Evolutionary conservation across 768 basidiomycete genomes (phyloP).

Genomic region (Tephrocybe sp.): DNA sequence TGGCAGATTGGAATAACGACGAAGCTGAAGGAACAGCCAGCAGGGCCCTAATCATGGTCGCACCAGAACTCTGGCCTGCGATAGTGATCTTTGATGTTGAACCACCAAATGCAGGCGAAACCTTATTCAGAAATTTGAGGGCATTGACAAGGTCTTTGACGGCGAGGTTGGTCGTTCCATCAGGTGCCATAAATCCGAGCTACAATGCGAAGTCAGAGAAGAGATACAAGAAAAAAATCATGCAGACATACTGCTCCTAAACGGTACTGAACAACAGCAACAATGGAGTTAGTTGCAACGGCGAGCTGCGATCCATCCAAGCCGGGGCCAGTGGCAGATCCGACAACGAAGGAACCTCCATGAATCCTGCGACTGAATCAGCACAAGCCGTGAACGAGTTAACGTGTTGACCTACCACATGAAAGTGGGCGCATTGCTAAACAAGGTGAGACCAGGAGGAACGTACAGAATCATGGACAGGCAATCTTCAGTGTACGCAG

Average conservation of each 20-base stretch:
- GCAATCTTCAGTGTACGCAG: constrained; percentile 74
- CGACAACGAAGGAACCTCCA: constrained; percentile 77
- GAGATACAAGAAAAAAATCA: not conserved
- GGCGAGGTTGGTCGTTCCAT: constrained; percentile 69
- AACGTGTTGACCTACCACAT: constrained; percentile 50
- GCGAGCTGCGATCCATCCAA: constrained; percentile 81
- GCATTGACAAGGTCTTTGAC: constrained; percentile 69
- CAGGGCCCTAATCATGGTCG: constrained; percentile 73
- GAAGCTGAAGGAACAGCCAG: constrained; percentile 72
- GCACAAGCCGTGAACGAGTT: not conserved
- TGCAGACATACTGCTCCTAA: constrained; percentile 75
- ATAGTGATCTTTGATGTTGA: constrained; percentile 63
- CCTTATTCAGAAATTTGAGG: constrained; percentile 57
- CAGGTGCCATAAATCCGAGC: constrained; percentile 78
- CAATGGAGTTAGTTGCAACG: constrained; percentile 67
- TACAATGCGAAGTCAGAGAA: constrained; percentile 24
- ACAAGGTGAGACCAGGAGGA: constrained; percentile 40
- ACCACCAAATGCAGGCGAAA: constrained; percentile 69
- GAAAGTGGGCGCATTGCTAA: constrained; percentile 47
- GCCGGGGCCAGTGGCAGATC: constrained; percentile 70
- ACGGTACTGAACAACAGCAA: constrained; percentile 82
- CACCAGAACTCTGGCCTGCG: constrained; percentile 84
- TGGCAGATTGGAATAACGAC: constrained; percentile 72
- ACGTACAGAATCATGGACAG: constrained; percentile 77
- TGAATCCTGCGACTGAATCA: constrained; percentile 61